Evolutionary conservation across 108 stramenopile genomes (phyloP).

Genomic region (Mediolabrus comicus): DNA sequence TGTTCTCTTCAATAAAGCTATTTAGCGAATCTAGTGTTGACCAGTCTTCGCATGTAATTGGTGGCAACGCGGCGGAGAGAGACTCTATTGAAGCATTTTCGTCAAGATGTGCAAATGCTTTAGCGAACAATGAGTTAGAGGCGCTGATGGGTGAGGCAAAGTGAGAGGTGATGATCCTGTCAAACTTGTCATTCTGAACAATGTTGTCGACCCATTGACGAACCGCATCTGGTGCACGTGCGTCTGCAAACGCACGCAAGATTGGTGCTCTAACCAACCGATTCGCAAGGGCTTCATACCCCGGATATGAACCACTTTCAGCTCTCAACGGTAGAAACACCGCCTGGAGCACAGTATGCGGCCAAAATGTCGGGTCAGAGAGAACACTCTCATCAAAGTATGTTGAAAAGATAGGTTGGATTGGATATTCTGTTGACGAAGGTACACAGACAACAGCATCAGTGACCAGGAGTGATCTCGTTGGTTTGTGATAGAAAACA

Average conservation of each 20-base stretch:
- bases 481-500: conserved; percentile 83
- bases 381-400: conserved; percentile 42
- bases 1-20: conserved; percentile 50
- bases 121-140: conserved; percentile 27
- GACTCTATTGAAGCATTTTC: not conserved
- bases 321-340: conserved; percentile 58
- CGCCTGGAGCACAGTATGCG: conserved; percentile 55
- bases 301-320: conserved; percentile 34
- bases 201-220: conserved; percentile 44
- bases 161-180: conserved; percentile 62
- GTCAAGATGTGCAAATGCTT: conserved; percentile 45
- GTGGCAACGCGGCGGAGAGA: conserved; percentile 32
- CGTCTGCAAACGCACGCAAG: conserved; percentile 59
- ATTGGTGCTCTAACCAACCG: conserved; percentile 62
- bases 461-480: conserved; percentile 85
- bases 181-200: conserved; percentile 43
- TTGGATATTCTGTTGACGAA: conserved; percentile 13
- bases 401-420: conserved; percentile 44
- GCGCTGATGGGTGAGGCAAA: conserved; percentile 65
- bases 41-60: conserved; percentile 64
- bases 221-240: conserved; percentile 50
- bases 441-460: conserved; percentile 72
- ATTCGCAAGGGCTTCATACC: conserved; percentile 49
- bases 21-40: conserved; percentile 53
- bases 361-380: conserved; percentile 58